Conservation (phyloP, 345 rosid genomes). For the Gynandropsis gynandra region DNA sequence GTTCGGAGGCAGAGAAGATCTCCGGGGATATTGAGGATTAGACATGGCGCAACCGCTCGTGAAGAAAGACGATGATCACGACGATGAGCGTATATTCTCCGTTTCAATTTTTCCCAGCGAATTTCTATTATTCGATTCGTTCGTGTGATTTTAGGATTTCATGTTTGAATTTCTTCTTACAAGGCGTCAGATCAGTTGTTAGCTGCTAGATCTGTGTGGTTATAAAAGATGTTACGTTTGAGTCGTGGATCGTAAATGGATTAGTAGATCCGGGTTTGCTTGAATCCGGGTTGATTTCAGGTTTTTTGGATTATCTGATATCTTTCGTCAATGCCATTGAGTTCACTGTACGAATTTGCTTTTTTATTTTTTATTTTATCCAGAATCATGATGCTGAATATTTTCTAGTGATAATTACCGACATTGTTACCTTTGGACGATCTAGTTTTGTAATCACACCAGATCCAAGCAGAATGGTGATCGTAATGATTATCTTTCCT, state of each 20-base stretch:
- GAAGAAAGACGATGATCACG: slow-evolving; percentile 97
- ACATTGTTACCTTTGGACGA: slow-evolving; percentile 4
- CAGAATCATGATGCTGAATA: not conserved
- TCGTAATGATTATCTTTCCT: not conserved
- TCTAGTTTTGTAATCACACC: slow-evolving; percentile 1
- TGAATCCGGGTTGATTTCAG: not conserved
- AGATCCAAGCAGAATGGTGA: slow-evolving; percentile 8
- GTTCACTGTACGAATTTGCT: not conserved
- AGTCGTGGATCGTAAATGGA: not conserved
- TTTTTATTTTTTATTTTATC: no score
- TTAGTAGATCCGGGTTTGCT: slow-evolving; percentile 18
- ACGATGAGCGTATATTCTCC: slow-evolving; percentile 72
- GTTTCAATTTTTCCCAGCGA: not conserved
- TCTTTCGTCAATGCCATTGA: not conserved
- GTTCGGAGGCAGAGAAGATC: not conserved
- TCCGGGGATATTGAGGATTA: slow-evolving; percentile 24
- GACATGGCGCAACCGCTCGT: slow-evolving; percentile 91
- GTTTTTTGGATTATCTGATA: not conserved
- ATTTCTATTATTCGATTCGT: not conserved
- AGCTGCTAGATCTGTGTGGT: slow-evolving; percentile 44
- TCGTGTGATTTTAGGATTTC: not conserved
- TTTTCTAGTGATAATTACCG: slow-evolving; percentile 1
- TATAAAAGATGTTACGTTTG: slow-evolving; percentile 4
- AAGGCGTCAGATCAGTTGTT: slow-evolving; percentile 29
- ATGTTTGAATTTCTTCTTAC: slow-evolving; percentile 11